These are phyloP conservation scores for Moniliophthora roreri DNA, from an alignment of 1,284 basidiomycete species.

Conservation along the genomic window DNA sequence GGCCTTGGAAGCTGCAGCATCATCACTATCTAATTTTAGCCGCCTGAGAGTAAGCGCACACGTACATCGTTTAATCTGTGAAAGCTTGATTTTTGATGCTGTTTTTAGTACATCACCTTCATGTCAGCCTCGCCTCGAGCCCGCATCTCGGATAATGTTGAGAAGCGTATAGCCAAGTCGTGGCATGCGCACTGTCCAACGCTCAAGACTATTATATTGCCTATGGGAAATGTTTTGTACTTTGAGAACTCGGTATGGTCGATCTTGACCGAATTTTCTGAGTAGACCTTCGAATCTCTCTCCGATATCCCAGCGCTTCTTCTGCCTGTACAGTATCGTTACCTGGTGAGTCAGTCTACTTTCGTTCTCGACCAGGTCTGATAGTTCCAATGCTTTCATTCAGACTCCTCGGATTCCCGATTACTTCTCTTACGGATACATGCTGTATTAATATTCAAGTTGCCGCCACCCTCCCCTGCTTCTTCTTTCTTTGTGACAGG, in stretches of 20 bases:
- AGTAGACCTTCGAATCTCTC: neutral
- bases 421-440: too few species aligned
- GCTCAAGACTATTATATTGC: constrained; percentile 17
- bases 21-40: constrained; percentile 12
- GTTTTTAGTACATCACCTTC: constrained; percentile 15
- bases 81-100: neutral
- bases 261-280: neutral
- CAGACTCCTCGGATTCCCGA: too few species aligned
- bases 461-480: too few species aligned
- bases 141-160: constrained; percentile 4
- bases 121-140: constrained; percentile 12
- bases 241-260: constrained; percentile 11
- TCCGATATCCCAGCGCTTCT: neutral
- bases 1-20: constrained; percentile 9
- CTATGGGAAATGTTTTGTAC: constrained; percentile 17
- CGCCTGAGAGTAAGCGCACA: constrained; percentile 6
- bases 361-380: too few species aligned
- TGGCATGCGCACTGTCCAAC: constrained; percentile 17
- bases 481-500: too few species aligned
- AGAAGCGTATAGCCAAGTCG: constrained; percentile 12
- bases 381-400: too few species aligned
- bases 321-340: neutral
- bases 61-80: neutral
- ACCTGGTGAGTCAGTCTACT: too few species aligned
- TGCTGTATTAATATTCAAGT: too few species aligned